A percentile compares a stretch with the other conserved stretches of the same genome.
phyloP scores from a whole-genome alignment of 2,329 filamentous ascomycete species.

The Zymoseptoria crescenta region DNA sequence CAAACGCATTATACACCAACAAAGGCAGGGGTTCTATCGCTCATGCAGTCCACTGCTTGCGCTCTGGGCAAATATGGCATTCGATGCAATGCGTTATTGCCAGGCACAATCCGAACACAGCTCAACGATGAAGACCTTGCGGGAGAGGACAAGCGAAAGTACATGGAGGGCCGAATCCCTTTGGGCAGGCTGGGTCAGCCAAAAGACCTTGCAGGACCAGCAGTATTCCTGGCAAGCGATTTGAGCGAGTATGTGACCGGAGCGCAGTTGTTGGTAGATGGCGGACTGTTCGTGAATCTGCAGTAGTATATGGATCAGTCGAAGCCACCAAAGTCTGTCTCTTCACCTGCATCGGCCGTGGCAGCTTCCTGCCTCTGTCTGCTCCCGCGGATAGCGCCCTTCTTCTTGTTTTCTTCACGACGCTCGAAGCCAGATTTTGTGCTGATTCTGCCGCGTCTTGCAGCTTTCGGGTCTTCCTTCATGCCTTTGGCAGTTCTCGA shows the following conservation, averaged over 20 bases:
- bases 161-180: conserved; percentile 77
- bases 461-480: conserved; percentile 35
- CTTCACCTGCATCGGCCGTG: conserved; percentile 16
- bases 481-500: conserved; percentile 45
- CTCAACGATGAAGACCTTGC: conserved; percentile 74
- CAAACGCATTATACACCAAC: conserved; percentile 86
- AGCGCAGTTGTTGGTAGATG: conserved; percentile 77
- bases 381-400: conserved; percentile 31
- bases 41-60: conserved; percentile 78
- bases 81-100: conserved; percentile 74
- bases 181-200: conserved; percentile 66
- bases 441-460: conserved; percentile 61
- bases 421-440: conserved; percentile 72
- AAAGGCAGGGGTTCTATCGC: conserved; percentile 69
- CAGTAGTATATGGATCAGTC: conserved; percentile 47
- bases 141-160: conserved; percentile 62
- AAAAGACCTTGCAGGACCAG: conserved; percentile 71
- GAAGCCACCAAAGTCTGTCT: conserved; percentile 37
- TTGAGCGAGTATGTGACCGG: conserved; percentile 77
- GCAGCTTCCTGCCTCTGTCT: conserved; percentile 25
- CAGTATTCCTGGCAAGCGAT: conserved; percentile 74
- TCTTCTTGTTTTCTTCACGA: conserved; percentile 58
- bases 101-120: conserved; percentile 76
- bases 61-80: conserved; percentile 70
- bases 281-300: conserved; percentile 81